A percentile compares a stretch with the other conserved stretches of the same genome.
Evolutionary conservation across 1,284 basidiomycete genomes (phyloP).

Genomic region (Pyrrhoderma lamaoense): DNA sequence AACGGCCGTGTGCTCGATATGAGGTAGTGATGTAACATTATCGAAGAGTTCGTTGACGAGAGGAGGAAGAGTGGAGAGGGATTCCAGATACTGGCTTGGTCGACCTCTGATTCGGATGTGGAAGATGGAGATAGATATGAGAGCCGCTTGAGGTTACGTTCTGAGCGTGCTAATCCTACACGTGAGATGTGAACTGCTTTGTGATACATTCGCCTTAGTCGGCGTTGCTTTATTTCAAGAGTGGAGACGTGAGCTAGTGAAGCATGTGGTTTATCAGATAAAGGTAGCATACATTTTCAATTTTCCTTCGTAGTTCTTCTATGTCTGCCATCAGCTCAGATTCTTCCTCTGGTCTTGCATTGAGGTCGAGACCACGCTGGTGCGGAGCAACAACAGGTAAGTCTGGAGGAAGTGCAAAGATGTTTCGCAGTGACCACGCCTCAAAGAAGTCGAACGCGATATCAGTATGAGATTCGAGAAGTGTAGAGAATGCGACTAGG

Average conservation of each 20-base stretch:
- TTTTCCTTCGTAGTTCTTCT: slow-evolving; percentile 44
- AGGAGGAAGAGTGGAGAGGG: slow-evolving; percentile 32
- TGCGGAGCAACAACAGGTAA: slow-evolving; percentile 64
- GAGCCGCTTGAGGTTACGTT: slow-evolving; percentile 37
- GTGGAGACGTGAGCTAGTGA: background rate
- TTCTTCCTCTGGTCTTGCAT: slow-evolving; percentile 42
- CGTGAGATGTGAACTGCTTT: slow-evolving; percentile 42
- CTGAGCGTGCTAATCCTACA: slow-evolving; percentile 36
- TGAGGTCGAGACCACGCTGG: slow-evolving; percentile 51
- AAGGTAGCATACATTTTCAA: slow-evolving; percentile 50
- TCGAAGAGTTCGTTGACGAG: slow-evolving; percentile 38
- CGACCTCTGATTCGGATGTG: too few relatives aligned
- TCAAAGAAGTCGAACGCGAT: slow-evolving; percentile 77
- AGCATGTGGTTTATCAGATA: slow-evolving; percentile 4
- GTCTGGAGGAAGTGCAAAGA: slow-evolving; percentile 60
- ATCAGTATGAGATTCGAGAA: slow-evolving; percentile 71
- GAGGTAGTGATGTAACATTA: slow-evolving; percentile 42
- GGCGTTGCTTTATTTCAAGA: slow-evolving; percentile 46
- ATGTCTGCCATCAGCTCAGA: slow-evolving; percentile 54
- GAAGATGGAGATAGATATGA: slow-evolving; percentile 36
- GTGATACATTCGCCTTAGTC: slow-evolving; percentile 44
- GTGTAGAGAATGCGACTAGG: slow-evolving; percentile 67
- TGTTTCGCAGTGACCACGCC: slow-evolving; percentile 70
- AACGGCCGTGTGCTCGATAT: slow-evolving; percentile 38
- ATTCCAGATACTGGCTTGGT: slow-evolving; percentile 19